Evolutionary conservation across 139 green algal species (phyloP).

Genomic region (Edaphochlamys debaryana): DNA sequence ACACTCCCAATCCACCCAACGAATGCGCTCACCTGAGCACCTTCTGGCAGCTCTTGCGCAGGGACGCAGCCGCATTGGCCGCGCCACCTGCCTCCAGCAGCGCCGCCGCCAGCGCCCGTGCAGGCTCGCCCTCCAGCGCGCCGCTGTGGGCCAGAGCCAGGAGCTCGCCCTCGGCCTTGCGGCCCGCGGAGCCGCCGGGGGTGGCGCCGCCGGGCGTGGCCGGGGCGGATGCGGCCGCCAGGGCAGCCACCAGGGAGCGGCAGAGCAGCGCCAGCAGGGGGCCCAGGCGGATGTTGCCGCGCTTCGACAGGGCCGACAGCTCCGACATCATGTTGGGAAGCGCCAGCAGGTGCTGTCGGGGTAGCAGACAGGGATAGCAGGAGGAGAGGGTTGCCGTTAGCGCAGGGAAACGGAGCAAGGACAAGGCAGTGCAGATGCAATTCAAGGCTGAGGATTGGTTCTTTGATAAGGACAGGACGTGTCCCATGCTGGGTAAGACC

Average conservation of each 20-base stretch:
- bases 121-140: conserved; percentile 36
- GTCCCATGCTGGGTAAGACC: conserved; percentile 73
- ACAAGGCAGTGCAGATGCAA: neutral
- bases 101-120: neutral
- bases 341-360: conserved; percentile 25
- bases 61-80: neutral
- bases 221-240: neutral
- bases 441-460: no score
- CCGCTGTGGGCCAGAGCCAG: conserved; percentile 48
- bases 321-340: conserved; percentile 47
- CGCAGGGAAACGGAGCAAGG: neutral
- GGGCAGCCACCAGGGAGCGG: conserved; percentile 30
- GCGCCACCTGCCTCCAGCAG: conserved; percentile 34
- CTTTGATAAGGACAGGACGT: neutral
- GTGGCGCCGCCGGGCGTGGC: no score
- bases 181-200: neutral
- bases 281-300: conserved; percentile 31
- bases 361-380: neutral
- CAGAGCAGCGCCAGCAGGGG: conserved; percentile 48
- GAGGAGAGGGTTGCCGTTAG: no score
- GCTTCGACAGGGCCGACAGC: conserved; percentile 48
- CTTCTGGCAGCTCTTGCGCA: conserved; percentile 10
- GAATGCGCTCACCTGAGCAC: conserved; percentile 9
- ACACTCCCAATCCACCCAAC: no score
- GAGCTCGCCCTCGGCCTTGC: conserved; percentile 12